These are phyloP conservation scores for Linnemannia exigua DNA, from an alignment of 192 early-diverging fungal species.

Conservation along the genomic window DNA sequence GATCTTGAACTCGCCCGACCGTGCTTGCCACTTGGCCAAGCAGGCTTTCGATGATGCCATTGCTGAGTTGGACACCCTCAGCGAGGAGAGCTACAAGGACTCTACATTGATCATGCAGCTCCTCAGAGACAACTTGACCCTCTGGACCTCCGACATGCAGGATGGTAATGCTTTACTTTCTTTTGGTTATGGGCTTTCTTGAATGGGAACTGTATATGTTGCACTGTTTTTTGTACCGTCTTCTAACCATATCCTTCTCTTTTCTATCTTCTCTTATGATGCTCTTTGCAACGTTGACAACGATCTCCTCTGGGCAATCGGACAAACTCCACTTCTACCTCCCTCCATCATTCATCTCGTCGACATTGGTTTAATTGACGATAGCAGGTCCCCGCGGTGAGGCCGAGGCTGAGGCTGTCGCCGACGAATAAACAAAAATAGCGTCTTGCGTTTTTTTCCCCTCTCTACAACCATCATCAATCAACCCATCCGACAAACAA, in stretches of 20 bases:
- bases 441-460: background rate
- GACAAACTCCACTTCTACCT: background rate
- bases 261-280: background rate
- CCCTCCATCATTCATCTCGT: background rate
- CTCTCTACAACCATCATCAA: background rate
- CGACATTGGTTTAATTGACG: background rate
- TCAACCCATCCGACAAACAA: background rate
- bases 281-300: background rate
- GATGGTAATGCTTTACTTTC: slow-evolving; percentile 32
- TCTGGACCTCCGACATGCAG: slow-evolving; percentile 95
- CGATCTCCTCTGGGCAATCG: background rate
- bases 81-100: slow-evolving; percentile 97
- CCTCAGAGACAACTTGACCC: slow-evolving; percentile 98
- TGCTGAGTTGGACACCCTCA: slow-evolving; percentile 98
- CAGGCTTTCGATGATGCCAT: slow-evolving; percentile 99
- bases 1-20: slow-evolving; percentile 98
- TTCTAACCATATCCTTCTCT: background rate
- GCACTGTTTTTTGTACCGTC: background rate
- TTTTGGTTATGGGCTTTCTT: background rate
- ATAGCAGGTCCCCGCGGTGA: slow-evolving; percentile 34
- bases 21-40: slow-evolving; percentile 96
- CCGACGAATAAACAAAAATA: slow-evolving; percentile 36
- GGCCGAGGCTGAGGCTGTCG: slow-evolving; percentile 38
- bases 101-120: slow-evolving; percentile 98
- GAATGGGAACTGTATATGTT: background rate